These are phyloP conservation scores for Phytophthora pisi DNA, from an alignment of 352 stramenopile genomes.

Conservation along the genomic window DNA sequence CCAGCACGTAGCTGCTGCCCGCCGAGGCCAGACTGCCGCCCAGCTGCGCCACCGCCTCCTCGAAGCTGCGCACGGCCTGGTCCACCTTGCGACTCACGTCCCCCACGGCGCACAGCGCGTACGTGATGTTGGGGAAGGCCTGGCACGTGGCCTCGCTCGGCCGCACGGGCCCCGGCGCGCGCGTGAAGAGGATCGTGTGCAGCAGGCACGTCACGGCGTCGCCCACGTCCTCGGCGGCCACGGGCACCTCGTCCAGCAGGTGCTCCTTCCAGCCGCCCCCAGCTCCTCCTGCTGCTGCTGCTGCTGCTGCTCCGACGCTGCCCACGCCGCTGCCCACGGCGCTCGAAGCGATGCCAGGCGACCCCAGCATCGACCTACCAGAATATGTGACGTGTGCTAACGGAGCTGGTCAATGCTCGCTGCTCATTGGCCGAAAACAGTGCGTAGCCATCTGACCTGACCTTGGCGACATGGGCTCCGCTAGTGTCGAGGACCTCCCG, in stretches of 20 bases:
- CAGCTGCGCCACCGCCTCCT: slow-evolving; percentile 48
- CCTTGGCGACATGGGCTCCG: not conserved
- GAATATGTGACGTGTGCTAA: not conserved
- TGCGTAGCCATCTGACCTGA: not conserved
- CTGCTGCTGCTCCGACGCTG: too few species aligned
- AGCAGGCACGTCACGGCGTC: slow-evolving; percentile 74
- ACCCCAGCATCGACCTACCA: not conserved
- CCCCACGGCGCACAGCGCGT: slow-evolving; percentile 76
- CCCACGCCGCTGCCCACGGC: too few species aligned
- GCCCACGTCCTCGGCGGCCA: slow-evolving; percentile 44
- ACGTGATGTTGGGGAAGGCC: slow-evolving; percentile 76
- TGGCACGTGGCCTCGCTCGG: slow-evolving; percentile 80
- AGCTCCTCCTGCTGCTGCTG: too few species aligned
- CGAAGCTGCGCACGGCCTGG: slow-evolving; percentile 62
- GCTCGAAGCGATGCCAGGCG: too few species aligned
- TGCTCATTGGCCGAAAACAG: slow-evolving; percentile 25
- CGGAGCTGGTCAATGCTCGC: not conserved
- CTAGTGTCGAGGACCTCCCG: slow-evolving; percentile 1
- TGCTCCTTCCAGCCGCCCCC: too few species aligned
- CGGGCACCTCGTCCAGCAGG: too few species aligned
- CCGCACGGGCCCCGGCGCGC: slow-evolving; percentile 70
- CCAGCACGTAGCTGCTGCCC: slow-evolving; percentile 31
- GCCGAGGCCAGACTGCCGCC: slow-evolving; percentile 5
- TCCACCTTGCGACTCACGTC: slow-evolving; percentile 85
- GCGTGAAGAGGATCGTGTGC: slow-evolving; percentile 85